Percentiles rank a stretch among this genome's conserved stretches.
phyloP scores from a whole-genome alignment of 768 basidiomycete species.

The Lactarius akahatsu region DNA sequence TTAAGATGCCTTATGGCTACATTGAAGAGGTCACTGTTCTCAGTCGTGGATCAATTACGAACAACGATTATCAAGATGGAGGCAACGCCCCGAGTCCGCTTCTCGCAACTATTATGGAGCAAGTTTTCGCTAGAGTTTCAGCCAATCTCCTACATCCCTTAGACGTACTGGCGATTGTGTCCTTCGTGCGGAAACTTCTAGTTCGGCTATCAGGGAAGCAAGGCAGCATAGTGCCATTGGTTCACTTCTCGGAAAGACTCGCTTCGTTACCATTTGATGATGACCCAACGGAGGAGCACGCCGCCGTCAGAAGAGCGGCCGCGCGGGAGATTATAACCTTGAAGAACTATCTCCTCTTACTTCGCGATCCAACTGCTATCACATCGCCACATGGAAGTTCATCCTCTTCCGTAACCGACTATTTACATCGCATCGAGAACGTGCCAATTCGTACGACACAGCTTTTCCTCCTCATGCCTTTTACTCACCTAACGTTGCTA shows the following conservation, averaged over 20 bases:
- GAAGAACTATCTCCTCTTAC: constrained; percentile 37
- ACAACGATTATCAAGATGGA: constrained; percentile 26
- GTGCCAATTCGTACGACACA: constrained; percentile 47
- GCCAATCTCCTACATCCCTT: constrained; percentile 54
- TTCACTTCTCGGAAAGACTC: constrained; percentile 38
- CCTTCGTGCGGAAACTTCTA: constrained; percentile 64
- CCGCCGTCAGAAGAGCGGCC: constrained; percentile 37
- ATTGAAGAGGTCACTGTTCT: constrained; percentile 61
- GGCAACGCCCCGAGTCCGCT: constrained; percentile 63
- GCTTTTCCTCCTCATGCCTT: not conserved
- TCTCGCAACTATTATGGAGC: constrained; percentile 77
- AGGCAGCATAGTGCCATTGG: constrained; percentile 43
- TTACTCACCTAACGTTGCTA: constrained; percentile 30
- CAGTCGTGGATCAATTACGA: constrained; percentile 31
- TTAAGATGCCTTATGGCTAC: constrained; percentile 84
- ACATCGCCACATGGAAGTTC: constrained; percentile 12
- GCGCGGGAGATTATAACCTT: constrained; percentile 48
- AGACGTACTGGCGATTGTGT: constrained; percentile 59
- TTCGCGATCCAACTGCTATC: constrained; percentile 29
- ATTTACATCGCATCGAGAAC: constrained; percentile 46
- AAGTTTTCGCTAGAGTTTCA: constrained; percentile 66
- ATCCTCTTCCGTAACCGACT: constrained; percentile 40
- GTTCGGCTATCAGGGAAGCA: constrained; percentile 58
- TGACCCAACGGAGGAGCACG: constrained; percentile 37
- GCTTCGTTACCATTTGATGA: constrained; percentile 36